Evolutionary conservation across 106 monocot genomes (phyloP).

Genomic region (Platanthera guangdongensis): DNA sequence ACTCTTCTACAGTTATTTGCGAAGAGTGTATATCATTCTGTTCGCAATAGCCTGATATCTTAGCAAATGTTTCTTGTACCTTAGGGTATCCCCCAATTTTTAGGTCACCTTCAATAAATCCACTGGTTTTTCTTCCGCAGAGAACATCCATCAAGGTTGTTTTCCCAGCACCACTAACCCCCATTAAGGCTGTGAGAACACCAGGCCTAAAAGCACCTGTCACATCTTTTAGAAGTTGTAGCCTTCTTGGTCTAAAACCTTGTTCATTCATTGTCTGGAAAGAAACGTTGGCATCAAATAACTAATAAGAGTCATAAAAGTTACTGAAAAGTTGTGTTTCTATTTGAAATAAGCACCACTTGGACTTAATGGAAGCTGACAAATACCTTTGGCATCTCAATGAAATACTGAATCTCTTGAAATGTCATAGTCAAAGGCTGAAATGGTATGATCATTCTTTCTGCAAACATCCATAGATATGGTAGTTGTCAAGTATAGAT

Average conservation of each 20-base stretch:
- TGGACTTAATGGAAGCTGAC: slow-evolving; percentile 1
- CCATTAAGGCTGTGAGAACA: slow-evolving; percentile 16
- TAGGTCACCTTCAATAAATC: too few relatives aligned
- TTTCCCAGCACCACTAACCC: slow-evolving; percentile 18
- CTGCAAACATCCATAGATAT: background rate
- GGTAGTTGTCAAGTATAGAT: too few relatives aligned
- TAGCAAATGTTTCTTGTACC: too few relatives aligned
- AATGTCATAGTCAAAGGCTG: slow-evolving; percentile 15
- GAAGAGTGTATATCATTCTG: too few relatives aligned
- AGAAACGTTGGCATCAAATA: too few relatives aligned
- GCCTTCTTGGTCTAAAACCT: slow-evolving; percentile 4
- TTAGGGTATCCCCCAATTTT: too few relatives aligned
- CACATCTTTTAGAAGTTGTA: slow-evolving; percentile 14
- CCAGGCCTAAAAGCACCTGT: slow-evolving; percentile 20
- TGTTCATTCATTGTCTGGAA: slow-evolving; percentile 12
- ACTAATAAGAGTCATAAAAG: too few relatives aligned
- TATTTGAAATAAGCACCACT: too few relatives aligned
- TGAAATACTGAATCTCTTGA: slow-evolving; percentile 21
- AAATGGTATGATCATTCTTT: slow-evolving; percentile 15
- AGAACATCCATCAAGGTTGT: slow-evolving; percentile 20
- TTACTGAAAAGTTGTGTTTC: too few relatives aligned
- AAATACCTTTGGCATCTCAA: slow-evolving; percentile 16
- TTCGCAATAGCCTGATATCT: too few relatives aligned
- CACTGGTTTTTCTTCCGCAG: too few relatives aligned
- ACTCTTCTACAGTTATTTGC: slow-evolving; percentile 10